Base-by-base conservation (phyloP, 257 asterid species). In the Leonotis leonurus region DNA sequence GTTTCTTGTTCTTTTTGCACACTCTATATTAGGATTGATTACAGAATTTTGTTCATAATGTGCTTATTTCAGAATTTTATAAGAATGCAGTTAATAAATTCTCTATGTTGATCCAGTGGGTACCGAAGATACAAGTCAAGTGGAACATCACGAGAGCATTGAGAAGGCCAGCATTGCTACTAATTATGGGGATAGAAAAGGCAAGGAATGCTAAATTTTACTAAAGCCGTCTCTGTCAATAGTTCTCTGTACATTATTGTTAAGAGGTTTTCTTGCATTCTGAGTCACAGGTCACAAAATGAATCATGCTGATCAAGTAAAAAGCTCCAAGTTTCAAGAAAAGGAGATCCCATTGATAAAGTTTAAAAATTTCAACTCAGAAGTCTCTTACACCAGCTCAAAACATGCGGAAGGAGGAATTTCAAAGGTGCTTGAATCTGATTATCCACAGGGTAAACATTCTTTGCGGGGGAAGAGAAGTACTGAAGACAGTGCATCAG, bases 401-500 rank as follows among this genome's bases (percentile, higher is more conserved):
- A 78, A 80, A 40, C 62, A 71, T 13, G 36, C 67, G n/a, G n/a
- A n/a, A 29, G 74, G 68, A 56, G 70, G 67, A 67, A 41, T 55
- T 37, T 57, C 69, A 4, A 82, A 81, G 48, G 77, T 49, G 5
- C 22, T 67, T 48, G 88, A 70, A 49, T 63, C 77, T 24, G 70
- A 60, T 70, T 72, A 83, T 74, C 81, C 78, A 18, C 69, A 60
- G 56, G 69, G 65, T 60, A 58, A 80, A 22, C 73, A 36, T 66
- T 60, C 85, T 60, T 35, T 70, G 16, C 52, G 68, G 26, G 93
- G 85, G 39, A 81, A 77, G 58, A 73, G 77, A 73, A 70, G 70
- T 51, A 62, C 33, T 20, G 74, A 62, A 56, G 78, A 67, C 39
- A 45, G 40, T 55, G 37, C 66, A 68, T 70, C 78, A 71, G 58